phyloP scores from a whole-genome alignment of 148 eudicot species.

The Drosera capensis region DNA sequence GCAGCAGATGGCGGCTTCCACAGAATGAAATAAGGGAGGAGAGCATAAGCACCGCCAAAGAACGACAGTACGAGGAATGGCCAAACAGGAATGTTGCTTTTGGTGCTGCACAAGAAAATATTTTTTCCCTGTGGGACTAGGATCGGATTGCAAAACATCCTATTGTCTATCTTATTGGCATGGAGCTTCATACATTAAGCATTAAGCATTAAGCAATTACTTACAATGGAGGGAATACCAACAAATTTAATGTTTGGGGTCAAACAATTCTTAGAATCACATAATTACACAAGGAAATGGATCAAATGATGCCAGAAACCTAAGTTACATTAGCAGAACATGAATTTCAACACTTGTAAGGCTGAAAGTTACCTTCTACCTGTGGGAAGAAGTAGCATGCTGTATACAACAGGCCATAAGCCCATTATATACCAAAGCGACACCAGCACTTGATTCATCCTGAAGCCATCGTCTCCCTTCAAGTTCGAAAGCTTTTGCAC shows the following conservation, averaged over 20 bases:
- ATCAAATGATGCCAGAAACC: no score
- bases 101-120: constrained; percentile 41
- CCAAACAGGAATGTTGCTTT: constrained; percentile 63
- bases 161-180: no score
- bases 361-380: constrained; percentile 64
- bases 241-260: no score
- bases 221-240: no score
- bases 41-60: constrained; percentile 84
- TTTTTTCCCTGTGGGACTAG: no score
- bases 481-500: constrained; percentile 73
- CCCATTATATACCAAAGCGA: constrained; percentile 91
- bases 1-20: constrained; percentile 94
- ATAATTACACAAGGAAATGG: no score
- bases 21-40: constrained; percentile 79
- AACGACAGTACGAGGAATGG: constrained; percentile 63
- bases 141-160: no score
- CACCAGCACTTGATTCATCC: constrained; percentile 76
- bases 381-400: constrained; percentile 71
- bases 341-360: no score
- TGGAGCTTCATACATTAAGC: no score
- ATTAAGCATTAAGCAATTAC: no score
- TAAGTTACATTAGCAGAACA: no score
- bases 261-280: no score
- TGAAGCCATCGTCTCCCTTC: constrained; percentile 80
- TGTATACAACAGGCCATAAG: constrained; percentile 68